Conservation (phyloP, 2,329 filamentous ascomycete species). For the Saccharata proteae region DNA sequence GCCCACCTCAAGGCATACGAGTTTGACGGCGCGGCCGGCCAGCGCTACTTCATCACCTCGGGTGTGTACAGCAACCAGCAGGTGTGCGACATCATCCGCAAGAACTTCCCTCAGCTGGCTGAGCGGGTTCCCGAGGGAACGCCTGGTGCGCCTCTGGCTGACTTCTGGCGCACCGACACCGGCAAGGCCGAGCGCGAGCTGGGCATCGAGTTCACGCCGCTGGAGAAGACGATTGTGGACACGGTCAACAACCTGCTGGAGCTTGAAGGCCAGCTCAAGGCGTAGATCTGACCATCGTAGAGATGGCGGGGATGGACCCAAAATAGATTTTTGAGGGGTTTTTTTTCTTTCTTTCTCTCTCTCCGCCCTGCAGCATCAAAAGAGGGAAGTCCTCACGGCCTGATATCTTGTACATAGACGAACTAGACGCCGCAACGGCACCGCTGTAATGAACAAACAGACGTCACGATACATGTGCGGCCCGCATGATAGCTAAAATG, state of each 20-base stretch:
- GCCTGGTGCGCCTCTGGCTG: background rate
- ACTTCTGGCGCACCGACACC: background rate
- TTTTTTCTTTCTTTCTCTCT: too few species aligned
- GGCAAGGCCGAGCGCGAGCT: background rate
- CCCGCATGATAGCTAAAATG: too few species aligned
- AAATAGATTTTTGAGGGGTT: too few species aligned
- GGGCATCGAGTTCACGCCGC: background rate
- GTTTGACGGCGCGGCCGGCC: slow-evolving; percentile 6
- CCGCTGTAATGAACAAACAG: too few species aligned
- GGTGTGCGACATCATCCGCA: slow-evolving; percentile 6
- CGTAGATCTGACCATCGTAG: too few species aligned
- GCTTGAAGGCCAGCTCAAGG: too few species aligned
- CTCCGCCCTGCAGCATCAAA: too few species aligned
- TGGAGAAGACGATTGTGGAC: background rate
- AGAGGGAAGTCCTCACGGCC: too few species aligned
- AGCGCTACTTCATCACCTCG: slow-evolving; percentile 5
- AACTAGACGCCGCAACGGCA: too few species aligned
- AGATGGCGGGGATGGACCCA: too few species aligned
- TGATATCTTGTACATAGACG: too few species aligned
- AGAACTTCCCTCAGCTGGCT: background rate
- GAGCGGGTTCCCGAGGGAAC: background rate
- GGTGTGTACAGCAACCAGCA: slow-evolving; percentile 7
- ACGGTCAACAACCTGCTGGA: background rate
- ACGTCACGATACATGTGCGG: too few species aligned
- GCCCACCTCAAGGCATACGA: slow-evolving; percentile 43